Conservation (phyloP, 306 rosid genomes). For the Psophocarpus tetragonolobus region DNA sequence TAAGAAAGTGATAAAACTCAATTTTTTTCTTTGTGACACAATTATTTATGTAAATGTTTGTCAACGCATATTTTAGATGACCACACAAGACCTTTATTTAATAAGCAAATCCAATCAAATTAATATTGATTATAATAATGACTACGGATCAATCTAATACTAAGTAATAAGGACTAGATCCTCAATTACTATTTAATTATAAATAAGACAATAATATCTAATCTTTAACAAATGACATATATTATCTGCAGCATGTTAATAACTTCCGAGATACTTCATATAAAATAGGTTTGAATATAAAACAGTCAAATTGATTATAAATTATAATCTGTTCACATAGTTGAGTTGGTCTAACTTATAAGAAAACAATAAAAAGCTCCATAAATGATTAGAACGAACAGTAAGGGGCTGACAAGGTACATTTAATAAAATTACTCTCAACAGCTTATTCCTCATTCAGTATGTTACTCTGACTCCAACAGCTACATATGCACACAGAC, state of each 20-base stretch:
- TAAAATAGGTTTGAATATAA: neutral
- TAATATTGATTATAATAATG: too few species aligned
- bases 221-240: neutral
- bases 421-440: conserved; percentile 9
- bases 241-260: conserved; percentile 1
- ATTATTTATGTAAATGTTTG: too few species aligned
- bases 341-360: neutral
- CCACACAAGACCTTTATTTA: too few species aligned
- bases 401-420: conserved; percentile 6
- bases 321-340: neutral
- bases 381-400: neutral
- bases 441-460: neutral
- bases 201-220: too few species aligned
- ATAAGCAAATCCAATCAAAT: too few species aligned
- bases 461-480: neutral
- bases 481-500: neutral
- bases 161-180: too few species aligned
- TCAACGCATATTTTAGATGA: too few species aligned
- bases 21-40: neutral
- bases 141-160: too few species aligned
- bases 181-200: too few species aligned
- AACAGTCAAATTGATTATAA: neutral
- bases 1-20: neutral
- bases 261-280: neutral
- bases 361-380: conserved; percentile 14